A percentile compares a stretch with the other conserved stretches of the same genome.
These are phyloP conservation scores for Fraxinus greggii DNA, from an alignment of 305 asterid species.

Conservation along the genomic window DNA sequence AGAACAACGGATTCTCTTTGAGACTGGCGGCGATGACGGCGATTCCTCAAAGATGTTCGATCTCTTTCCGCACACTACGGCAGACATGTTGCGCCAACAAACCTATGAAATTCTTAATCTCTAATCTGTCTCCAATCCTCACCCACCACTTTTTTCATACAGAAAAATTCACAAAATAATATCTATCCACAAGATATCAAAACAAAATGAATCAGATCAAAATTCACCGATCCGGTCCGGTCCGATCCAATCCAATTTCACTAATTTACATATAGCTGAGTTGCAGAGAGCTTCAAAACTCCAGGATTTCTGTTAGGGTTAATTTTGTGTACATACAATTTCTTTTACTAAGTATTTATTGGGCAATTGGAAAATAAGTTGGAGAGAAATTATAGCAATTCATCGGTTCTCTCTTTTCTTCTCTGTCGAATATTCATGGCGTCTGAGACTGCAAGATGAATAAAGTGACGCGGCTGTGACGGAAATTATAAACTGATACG, in stretches of 20 bases:
- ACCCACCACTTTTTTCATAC: slow-evolving; percentile 22
- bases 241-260: not conserved
- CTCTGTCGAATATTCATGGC: not conserved
- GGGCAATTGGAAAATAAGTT: not conserved
- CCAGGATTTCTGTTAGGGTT: not conserved
- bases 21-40: slow-evolving; percentile 74
- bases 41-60: slow-evolving; percentile 87
- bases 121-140: slow-evolving; percentile 41
- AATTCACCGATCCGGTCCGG: not conserved
- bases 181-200: not conserved
- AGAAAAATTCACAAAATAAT: not conserved
- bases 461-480: not conserved
- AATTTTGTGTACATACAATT: not conserved
- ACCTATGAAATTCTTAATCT: slow-evolving; percentile 24
- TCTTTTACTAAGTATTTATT: not conserved
- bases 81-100: slow-evolving; percentile 85
- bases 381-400: not conserved
- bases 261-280: not conserved
- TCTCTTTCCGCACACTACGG: slow-evolving; percentile 98
- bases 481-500: not conserved
- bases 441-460: not conserved
- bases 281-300: not conserved
- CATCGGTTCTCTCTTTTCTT: not conserved
- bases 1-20: slow-evolving; percentile 83
- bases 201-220: not conserved